Evolutionary conservation across 2,329 filamentous ascomycete species (phyloP), one percentile per base, ranked within the genome.

Genomic region (Calonectria multiphialidica): DNA sequence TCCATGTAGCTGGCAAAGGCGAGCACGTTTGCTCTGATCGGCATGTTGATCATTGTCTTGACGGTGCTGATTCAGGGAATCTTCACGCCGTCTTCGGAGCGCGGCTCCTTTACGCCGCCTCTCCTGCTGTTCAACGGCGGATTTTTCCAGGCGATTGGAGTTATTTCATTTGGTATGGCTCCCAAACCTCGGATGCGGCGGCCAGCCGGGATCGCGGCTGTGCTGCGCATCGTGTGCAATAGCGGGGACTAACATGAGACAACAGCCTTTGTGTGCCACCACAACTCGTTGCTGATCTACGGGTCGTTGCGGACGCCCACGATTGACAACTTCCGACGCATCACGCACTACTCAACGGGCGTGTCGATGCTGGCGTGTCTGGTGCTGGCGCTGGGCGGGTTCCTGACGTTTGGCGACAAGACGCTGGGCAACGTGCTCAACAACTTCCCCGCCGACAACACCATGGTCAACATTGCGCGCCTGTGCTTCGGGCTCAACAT

Each of bases 401-500:
- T 98, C 85, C 89, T 99, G 50, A 96, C 94, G 21, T 99, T 99
- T 81, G 96, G 97, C 74, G 94, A 96, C 84, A 91, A 93, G 80
- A 99, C 97, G 5, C 88, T 95, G 77, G 97, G 97, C 81, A 99
- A 99, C 83, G 95, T 99, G 65, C 92, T 99, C 79, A 99, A 99
- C 88, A 99, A 99, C 86, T 98, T 99, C 81, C 94, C 96, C 2
- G 88, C 92, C 23, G 92, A 97, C 84, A 98, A 98, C 84, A 89
- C 93, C 78, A 93, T 98, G 91, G 95, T 98, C 81, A 98, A 98
- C 84, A 89, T 99, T 71, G 97, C 97, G 25, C 93, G 97, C 66
- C 89, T 99, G 63, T 98, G 95, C 85, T 98, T 99, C 81, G 97
- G 97, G 2, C 90, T 99, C 76, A 99, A 99, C 88, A 99, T 99